Conservation (phyloP, 2,329 filamentous ascomycete species). For the Trichoderma atrobrunneum region DNA sequence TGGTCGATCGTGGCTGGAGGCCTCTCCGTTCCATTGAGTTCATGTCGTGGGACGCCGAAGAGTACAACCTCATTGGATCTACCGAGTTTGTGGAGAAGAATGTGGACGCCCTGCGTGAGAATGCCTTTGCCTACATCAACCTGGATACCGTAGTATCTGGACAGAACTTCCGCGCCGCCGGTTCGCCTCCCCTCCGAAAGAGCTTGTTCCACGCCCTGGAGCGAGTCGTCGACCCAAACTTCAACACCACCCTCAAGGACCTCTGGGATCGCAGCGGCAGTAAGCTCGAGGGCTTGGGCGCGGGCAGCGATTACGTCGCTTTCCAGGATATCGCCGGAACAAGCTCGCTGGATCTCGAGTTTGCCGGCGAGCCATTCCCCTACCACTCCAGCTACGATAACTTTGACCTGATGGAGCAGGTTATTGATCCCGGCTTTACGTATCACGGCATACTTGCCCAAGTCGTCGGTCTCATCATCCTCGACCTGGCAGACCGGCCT, state of each 20-base stretch:
- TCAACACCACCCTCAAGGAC: slow-evolving; percentile 68
- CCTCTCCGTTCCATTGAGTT: slow-evolving; percentile 95
- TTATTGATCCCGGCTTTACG: slow-evolving; percentile 76
- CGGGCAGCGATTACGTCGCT: slow-evolving; percentile 78
- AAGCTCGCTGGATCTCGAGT: slow-evolving; percentile 81
- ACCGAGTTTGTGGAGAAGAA: slow-evolving; percentile 93
- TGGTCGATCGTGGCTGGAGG: slow-evolving; percentile 76
- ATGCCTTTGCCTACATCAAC: slow-evolving; percentile 87
- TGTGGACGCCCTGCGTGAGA: slow-evolving; percentile 65
- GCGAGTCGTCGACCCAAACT: slow-evolving; percentile 68
- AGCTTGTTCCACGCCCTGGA: slow-evolving; percentile 70
- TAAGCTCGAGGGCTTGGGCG: slow-evolving; percentile 66
- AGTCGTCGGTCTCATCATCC: slow-evolving; percentile 74
- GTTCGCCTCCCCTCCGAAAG: slow-evolving; percentile 75
- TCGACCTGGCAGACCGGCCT: slow-evolving; percentile 79
- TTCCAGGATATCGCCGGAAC: slow-evolving; percentile 91
- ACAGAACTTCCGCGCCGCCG: slow-evolving; percentile 69
- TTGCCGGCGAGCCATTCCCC: slow-evolving; percentile 65
- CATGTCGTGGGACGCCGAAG: slow-evolving; percentile 91
- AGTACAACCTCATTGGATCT: slow-evolving; percentile 90
- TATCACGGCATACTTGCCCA: slow-evolving; percentile 80
- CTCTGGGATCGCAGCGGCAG: slow-evolving; percentile 68
- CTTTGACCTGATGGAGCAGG: slow-evolving; percentile 77
- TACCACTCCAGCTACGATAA: slow-evolving; percentile 87
- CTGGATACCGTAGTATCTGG: slow-evolving; percentile 81